Base-by-base conservation (phyloP, 495 filamentous ascomycete species). In the Recurvomyces mirabilis region DNA sequence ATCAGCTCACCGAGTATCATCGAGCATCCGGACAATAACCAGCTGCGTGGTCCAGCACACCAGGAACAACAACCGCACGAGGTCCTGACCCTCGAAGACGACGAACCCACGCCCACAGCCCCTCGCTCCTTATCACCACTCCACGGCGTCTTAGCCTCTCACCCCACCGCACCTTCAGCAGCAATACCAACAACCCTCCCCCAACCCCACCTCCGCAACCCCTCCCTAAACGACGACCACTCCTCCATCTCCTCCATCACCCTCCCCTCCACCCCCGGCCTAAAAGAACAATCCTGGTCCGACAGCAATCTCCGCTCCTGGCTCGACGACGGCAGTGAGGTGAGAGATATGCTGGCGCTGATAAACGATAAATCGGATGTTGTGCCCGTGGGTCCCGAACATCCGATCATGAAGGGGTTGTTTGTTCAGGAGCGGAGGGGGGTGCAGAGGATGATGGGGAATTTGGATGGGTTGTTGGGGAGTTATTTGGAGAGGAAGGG, bases 311-410 rank as follows among this genome's bases (percentile, higher is more conserved):
- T 98, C 26, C 75, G 85, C 35, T 79, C 83, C 15, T 98, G 94
- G 65, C 78, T 96, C 52, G 89, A 96, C 49, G 87, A 91, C 54
- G 82, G 82, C 32, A 80, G 74, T n/a, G 87, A 94, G 47, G 83
- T 98, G 52, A 76, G 84, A 32, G 91, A 98, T 58, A 69, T 96
- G 58, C 74, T 95, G 41, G 71, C 88, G 7, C 81, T 98, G 35
- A 86, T 98, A 21, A 84, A 93, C 57, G 87, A 95, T 61, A 91
- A 84, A 63, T 81, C 75, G 18, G 81, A 82, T 5, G 76, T 87
- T 24, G 72, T 75, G 38, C 82, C 84, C 23, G 79, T 81, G 10
- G 74, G 78, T 0, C 72, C 75, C 23, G 84, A 93, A 35, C 87
- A 96, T 66, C 87, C 89, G 0, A 70, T 94, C 20, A 85, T 84